A percentile compares a stretch with the other conserved stretches of the same genome.
phyloP scores from a whole-genome alignment of 805 yeast genomes.

The Teunomyces panamensis region DNA sequence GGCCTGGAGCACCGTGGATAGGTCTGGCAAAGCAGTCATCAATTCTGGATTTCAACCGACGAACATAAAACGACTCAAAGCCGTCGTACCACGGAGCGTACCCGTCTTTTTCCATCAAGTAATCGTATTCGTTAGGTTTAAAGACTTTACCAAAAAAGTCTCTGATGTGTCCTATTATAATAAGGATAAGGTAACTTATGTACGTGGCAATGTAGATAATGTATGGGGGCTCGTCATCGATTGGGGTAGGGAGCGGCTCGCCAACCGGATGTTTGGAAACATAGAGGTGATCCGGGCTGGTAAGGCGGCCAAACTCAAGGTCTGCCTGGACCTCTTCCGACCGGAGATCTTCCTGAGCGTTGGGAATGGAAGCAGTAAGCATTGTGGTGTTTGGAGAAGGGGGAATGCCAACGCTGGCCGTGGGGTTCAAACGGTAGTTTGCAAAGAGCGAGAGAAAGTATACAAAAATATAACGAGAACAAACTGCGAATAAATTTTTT shows the following conservation, averaged over 20 bases:
- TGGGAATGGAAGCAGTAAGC: slow-evolving; percentile 25
- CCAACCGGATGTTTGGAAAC: slow-evolving; percentile 55
- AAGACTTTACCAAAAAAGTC: slow-evolving; percentile 83
- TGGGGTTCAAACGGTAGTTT: not conserved
- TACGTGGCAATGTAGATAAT: slow-evolving; percentile 77
- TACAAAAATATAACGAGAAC: not conserved
- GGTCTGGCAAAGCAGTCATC: slow-evolving; percentile 96
- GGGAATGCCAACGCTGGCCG: not conserved
- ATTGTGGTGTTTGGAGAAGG: not conserved
- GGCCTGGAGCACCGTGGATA: slow-evolving; percentile 96
- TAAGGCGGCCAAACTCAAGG: slow-evolving; percentile 70
- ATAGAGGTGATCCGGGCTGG: slow-evolving; percentile 63
- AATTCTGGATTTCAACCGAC: slow-evolving; percentile 85
- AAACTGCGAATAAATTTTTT: not conserved
- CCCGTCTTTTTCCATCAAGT: slow-evolving; percentile 76
- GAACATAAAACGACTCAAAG: slow-evolving; percentile 88
- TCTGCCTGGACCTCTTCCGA: slow-evolving; percentile 39
- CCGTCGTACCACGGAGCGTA: slow-evolving; percentile 95
- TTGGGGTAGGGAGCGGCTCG: slow-evolving; percentile 59
- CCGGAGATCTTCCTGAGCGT: slow-evolving; percentile 37
- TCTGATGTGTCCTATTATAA: slow-evolving; percentile 84
- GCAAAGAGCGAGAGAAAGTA: not conserved
- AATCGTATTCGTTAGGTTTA: slow-evolving; percentile 60
- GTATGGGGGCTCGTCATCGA: slow-evolving; percentile 86
- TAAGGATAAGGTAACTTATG: slow-evolving; percentile 76